These are phyloP conservation scores for Berberis thunbergii DNA, from an alignment of 164 flowering plant species.

Conservation along the genomic window DNA sequence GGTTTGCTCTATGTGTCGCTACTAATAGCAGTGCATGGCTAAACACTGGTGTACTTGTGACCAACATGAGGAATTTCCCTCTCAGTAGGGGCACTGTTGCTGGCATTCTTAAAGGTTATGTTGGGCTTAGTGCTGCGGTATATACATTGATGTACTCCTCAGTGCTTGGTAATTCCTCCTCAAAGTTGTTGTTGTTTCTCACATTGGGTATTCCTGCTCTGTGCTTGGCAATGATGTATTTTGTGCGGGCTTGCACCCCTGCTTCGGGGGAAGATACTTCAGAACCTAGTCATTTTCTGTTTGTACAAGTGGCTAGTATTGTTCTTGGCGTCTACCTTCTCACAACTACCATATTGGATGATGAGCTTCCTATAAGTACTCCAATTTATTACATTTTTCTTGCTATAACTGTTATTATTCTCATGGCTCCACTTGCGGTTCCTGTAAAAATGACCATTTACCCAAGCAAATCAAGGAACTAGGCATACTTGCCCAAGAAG, in stretches of 20 bases:
- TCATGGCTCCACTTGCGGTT: constrained; percentile 76
- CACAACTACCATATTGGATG: constrained; percentile 41
- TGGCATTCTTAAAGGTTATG: constrained; percentile 82
- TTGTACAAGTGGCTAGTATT: constrained; percentile 55
- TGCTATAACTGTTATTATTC: constrained; percentile 52
- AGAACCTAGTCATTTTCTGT: constrained; percentile 55
- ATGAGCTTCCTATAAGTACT: constrained; percentile 29
- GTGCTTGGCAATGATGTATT: constrained; percentile 59
- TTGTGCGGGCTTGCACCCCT: constrained; percentile 72
- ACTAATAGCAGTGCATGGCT: constrained; percentile 80
- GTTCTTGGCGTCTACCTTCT: constrained; percentile 66
- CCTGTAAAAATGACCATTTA: constrained; percentile 91
- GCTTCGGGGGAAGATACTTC: constrained; percentile 51
- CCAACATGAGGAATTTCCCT: constrained; percentile 90
- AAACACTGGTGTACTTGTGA: constrained; percentile 68
- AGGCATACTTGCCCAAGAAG: constrained; percentile 14
- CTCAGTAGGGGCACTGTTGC: constrained; percentile 77
- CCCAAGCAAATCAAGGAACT: constrained; percentile 28
- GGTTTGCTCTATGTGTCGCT: constrained; percentile 66
- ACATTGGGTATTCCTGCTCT: constrained; percentile 68
- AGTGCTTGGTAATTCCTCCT: constrained; percentile 49
- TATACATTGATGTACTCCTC: constrained; percentile 59
- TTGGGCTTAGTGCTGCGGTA: constrained; percentile 77
- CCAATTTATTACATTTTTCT: constrained; percentile 36
- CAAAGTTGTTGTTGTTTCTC: constrained; percentile 53